phyloP scores from a whole-genome alignment of 2,329 filamentous ascomycete species.

The Aspergillus persii region DNA sequence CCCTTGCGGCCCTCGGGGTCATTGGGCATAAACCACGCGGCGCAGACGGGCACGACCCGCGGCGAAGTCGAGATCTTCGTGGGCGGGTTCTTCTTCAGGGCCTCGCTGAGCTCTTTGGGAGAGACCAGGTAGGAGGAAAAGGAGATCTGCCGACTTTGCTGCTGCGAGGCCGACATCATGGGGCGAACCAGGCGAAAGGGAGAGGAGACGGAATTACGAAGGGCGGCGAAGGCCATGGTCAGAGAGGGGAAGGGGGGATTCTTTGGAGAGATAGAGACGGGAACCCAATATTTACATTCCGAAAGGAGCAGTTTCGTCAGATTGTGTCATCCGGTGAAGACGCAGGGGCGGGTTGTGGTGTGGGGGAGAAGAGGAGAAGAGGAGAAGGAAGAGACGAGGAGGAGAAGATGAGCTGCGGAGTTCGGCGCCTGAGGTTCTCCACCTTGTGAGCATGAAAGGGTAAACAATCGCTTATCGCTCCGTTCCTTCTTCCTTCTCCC shows the following conservation, averaged over 20 bases:
- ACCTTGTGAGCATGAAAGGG: conserved; percentile 6
- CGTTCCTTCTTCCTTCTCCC: not conserved
- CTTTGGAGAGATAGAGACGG: conserved; percentile 3
- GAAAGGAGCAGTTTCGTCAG: conserved; percentile 5
- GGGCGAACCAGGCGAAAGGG: conserved; percentile 24
- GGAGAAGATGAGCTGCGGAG: conserved; percentile 13
- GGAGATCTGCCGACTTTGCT: conserved; percentile 45
- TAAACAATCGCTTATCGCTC: conserved; percentile 5
- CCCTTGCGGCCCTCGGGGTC: conserved; percentile 72
- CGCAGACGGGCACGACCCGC: conserved; percentile 83
- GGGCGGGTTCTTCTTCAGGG: conserved; percentile 76
- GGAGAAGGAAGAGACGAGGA: not conserved
- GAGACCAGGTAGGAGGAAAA: conserved; percentile 85
- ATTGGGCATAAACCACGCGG: conserved; percentile 95
- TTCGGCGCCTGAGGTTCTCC: conserved; percentile 7
- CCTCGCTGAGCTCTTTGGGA: conserved; percentile 75
- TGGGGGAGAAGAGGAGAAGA: not conserved
- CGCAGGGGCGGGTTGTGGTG: not conserved
- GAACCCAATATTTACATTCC: conserved; percentile 29
- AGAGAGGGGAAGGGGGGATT: not conserved
- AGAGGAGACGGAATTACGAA: conserved; percentile 30
- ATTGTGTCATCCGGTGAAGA: conserved; percentile 8
- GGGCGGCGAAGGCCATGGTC: conserved; percentile 36
- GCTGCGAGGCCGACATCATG: conserved; percentile 27
- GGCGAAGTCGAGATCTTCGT: conserved; percentile 78